Base-by-base conservation (phyloP, 306 rosid species). In the Quercus suber region DNA sequence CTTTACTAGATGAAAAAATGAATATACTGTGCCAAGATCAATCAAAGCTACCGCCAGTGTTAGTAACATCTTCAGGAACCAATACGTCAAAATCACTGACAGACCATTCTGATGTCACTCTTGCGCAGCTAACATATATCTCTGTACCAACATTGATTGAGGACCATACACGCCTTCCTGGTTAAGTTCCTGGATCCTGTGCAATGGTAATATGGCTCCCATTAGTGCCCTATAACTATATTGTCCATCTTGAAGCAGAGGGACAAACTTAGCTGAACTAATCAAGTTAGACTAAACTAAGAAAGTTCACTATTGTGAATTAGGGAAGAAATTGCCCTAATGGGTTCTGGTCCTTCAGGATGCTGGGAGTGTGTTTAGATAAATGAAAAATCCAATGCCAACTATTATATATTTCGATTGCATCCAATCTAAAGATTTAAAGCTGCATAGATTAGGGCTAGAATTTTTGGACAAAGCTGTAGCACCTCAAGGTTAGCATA, bases 111-210 rank as follows among this genome's bases (percentile, higher is more conserved):
- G 88, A 89, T 2, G 86, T 89, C 69, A 37, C 83, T 17, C 84
- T 75, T 2, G 25, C 18, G 9, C 37, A 30, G 55, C 86, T 84
- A 3, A 81, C 74, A 65, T 87, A 85, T 59, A 89, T 87, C 73
- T 89, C 90, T 33, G 89, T 73, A 13, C 90, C 90, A 15, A 83
- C 88, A 73, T 89, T 77, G 27, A 87, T 70, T 2, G 91, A 89
- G 8, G 78, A 73, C 93, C 89, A 89, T 35, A 71, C 70, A 31
- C 89, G 76, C 84, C 75, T 73, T n/a, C 88, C 90, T 7, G 87
- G 85, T 45, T 81, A 73, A 12, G 90, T 87, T 60, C 90, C 90
- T 31, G 90, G 85, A 56, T 89, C 90, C 90, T 85, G 69, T 35
- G 28, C 74, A 67, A 63, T n/a, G 10, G 6, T 35, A 19, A 19